phyloP scores from a whole-genome alignment of 179 eudicot genomes.

The Silene vulgaris region DNA sequence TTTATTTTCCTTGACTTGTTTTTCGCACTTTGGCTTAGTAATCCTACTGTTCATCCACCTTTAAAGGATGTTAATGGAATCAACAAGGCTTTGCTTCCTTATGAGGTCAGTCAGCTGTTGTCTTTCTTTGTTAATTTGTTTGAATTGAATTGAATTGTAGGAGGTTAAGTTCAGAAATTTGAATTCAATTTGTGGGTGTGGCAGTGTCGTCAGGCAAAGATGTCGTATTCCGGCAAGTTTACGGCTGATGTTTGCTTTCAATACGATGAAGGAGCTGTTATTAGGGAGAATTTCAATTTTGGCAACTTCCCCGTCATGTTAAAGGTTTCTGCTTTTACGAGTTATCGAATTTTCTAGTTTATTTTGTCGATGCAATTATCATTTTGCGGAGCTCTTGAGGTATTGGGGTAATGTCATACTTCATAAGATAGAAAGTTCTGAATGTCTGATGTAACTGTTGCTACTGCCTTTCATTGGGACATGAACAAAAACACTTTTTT shows the following conservation, averaged over 20 bases:
- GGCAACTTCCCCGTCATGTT: slow-evolving; percentile 85
- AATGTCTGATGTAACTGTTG: too few relatives aligned
- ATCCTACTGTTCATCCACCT: slow-evolving; percentile 48
- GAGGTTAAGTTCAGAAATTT: background rate
- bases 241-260: slow-evolving; percentile 54
- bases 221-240: slow-evolving; percentile 65
- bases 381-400: too few relatives aligned
- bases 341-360: background rate
- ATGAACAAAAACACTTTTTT: too few relatives aligned
- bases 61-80: slow-evolving; percentile 41
- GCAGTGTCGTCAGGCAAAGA: slow-evolving; percentile 94
- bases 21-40: slow-evolving; percentile 51
- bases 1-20: background rate
- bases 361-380: background rate
- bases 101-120: slow-evolving; percentile 47
- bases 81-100: slow-evolving; percentile 50
- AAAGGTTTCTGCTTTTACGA: slow-evolving; percentile 41
- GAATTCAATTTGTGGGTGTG: slow-evolving; percentile 9
- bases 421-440: too few relatives aligned
- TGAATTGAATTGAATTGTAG: too few relatives aligned
- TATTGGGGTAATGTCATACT: too few relatives aligned
- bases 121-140: background rate
- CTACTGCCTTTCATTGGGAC: too few relatives aligned
- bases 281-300: slow-evolving; percentile 50
- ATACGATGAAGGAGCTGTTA: slow-evolving; percentile 42